Percentiles rank a stretch among this genome's conserved stretches.
Conservation (phyloP, 2,329 filamentous ascomycete species). For the Cladosporium sp. region DNA sequence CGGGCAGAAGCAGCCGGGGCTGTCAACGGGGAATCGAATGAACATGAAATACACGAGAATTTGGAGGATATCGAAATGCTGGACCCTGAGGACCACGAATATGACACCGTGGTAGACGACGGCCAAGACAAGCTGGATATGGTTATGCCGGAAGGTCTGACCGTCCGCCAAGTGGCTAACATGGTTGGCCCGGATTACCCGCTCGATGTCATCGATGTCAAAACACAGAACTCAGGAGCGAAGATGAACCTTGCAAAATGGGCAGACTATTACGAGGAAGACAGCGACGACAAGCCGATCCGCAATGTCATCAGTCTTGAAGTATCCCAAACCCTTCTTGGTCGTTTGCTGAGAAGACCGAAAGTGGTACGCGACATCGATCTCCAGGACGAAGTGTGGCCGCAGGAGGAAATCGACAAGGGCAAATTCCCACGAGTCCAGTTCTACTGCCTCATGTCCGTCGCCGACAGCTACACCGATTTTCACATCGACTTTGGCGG, state of each 20-base stretch:
- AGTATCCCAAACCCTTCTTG: conserved; percentile 59
- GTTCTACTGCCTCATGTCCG: conserved; percentile 67
- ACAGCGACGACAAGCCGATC: conserved; percentile 54
- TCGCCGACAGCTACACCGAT: conserved; percentile 66
- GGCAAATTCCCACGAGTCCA: conserved; percentile 59
- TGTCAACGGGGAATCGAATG: background rate
- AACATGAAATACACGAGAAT: background rate
- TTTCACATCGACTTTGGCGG: conserved; percentile 70
- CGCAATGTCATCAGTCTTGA: conserved; percentile 67
- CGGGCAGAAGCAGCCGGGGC: conserved; percentile 7
- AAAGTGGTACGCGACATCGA: conserved; percentile 62
- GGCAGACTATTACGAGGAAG: conserved; percentile 64
- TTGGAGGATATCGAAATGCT: conserved; percentile 25
- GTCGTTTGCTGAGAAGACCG: conserved; percentile 57
- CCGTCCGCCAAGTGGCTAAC: conserved; percentile 59
- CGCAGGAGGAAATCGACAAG: conserved; percentile 47
- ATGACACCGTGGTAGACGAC: conserved; percentile 49
- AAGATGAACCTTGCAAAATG: conserved; percentile 62
- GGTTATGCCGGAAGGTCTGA: conserved; percentile 61
- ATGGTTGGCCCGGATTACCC: conserved; percentile 59
- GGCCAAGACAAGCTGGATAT: conserved; percentile 63
- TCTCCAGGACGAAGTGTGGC: conserved; percentile 53
- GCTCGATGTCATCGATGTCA: conserved; percentile 65
- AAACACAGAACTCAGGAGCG: conserved; percentile 58
- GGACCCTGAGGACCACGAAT: conserved; percentile 41